Percentiles rank a stretch among this genome's conserved stretches.
Conservation (phyloP, 2,329 filamentous ascomycete species). For the Proliferodiscus dingleyae region DNA sequence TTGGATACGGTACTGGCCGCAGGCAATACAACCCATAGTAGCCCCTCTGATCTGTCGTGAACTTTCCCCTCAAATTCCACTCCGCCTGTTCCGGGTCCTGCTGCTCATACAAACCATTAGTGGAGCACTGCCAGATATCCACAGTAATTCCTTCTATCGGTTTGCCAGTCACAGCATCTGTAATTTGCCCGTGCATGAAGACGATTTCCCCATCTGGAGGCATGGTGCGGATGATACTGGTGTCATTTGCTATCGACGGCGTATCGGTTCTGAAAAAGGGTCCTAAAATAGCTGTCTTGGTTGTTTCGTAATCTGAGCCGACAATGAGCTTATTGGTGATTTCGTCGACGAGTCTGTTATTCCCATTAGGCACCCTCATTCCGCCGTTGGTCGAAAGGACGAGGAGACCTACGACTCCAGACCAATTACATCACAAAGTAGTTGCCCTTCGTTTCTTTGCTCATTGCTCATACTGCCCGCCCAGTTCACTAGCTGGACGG, state of each 20-base stretch:
- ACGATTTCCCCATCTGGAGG: constrained; percentile 43
- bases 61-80: constrained; percentile 58
- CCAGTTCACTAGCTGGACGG: constrained; percentile 53
- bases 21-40: constrained; percentile 49
- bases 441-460: constrained; percentile 59
- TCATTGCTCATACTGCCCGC: constrained; percentile 58
- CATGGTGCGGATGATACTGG: constrained; percentile 48
- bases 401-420: constrained; percentile 47
- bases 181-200: constrained; percentile 54
- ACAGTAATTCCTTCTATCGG: constrained; percentile 52
- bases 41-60: constrained; percentile 53
- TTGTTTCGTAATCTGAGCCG: constrained; percentile 40
- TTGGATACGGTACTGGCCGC: constrained; percentile 38
- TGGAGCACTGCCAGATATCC: constrained; percentile 61
- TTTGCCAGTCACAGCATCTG: constrained; percentile 49
- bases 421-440: constrained; percentile 58
- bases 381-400: neutral
- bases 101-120: constrained; percentile 55
- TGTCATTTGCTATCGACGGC: constrained; percentile 49
- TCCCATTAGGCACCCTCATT: constrained; percentile 14
- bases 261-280: constrained; percentile 60
- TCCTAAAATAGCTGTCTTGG: constrained; percentile 53
- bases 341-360: constrained; percentile 36
- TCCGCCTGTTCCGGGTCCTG: constrained; percentile 58
- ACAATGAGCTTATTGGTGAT: constrained; percentile 26